Evolutionary conservation across 176 grass and related monocot genomes (phyloP), one percentile per base, ranked within the genome.

Genomic region (Lolium perenne): DNA sequence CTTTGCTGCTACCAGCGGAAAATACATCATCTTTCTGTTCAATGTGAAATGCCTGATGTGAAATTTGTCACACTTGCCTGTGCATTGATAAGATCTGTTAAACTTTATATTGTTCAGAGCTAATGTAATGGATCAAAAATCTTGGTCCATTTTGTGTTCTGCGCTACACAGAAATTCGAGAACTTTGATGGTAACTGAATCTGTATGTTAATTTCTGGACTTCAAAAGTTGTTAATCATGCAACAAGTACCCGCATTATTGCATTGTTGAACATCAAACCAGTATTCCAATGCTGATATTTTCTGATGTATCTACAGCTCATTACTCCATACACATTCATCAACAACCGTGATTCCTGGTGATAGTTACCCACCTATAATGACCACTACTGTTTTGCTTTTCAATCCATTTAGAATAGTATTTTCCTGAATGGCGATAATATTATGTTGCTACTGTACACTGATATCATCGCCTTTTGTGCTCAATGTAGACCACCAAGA

Each of bases 401-500:
- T 32, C 47, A 6, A n/a, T 50, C 46, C 58, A 12, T n/a, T 38
- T 87, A 13, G 18, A 76, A 45, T 8, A 45, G n/a, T 11, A 3
- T 38, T 77, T 82, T 51, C 17, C 25, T 14, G 23, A 54, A 21
- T 45, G 35, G 1, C 26, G 4, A 72, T 80, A 46, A 46, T 6
- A 3, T 65, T 65, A 4, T 74, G 38, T 76, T 76, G 22, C 13
- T 60, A 49, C 14, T 76, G 18, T 20, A 2, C 59, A 59, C 25
- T 82, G 25, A 77, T 60, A n/a, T 26, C 22, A 13, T 74, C 53
- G 4, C 6, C 6, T 80, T 81, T 18, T 85, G n/a, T 59, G 38
- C 72, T 50, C 35, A 8, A 85, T 86, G 8, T 77, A 95, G 86
- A 91, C 20, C 32, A 87, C 3, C 25, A 54, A 32, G 93, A 93